These are phyloP conservation scores for Nakazawaea holstii DNA, from an alignment of 805 yeast species.

Conservation along the genomic window DNA sequence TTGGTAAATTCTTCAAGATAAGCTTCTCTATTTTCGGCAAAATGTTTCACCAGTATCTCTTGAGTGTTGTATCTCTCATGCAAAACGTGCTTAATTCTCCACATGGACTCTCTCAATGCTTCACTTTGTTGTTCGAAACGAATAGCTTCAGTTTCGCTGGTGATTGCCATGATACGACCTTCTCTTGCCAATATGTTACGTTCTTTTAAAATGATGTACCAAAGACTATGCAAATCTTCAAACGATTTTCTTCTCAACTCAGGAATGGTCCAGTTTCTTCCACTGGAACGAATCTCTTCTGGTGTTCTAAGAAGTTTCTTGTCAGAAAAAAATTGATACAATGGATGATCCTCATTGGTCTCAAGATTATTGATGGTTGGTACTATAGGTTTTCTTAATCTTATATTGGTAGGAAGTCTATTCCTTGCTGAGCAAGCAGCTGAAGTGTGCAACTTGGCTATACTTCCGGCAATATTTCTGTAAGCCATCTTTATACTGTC, in stretches of 20 bases:
- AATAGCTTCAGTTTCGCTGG: slow-evolving; percentile 10
- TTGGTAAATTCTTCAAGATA: slow-evolving; percentile 54
- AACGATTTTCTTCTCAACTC: slow-evolving; percentile 89
- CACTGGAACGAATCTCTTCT: slow-evolving; percentile 45
- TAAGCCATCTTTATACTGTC: background rate
- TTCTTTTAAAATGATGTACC: slow-evolving; percentile 86
- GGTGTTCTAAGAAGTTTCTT: slow-evolving; percentile 55
- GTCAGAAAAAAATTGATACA: slow-evolving; percentile 85
- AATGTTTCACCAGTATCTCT: slow-evolving; percentile 47
- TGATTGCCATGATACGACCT: slow-evolving; percentile 32
- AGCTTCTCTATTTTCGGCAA: slow-evolving; percentile 35
- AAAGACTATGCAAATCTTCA: slow-evolving; percentile 84
- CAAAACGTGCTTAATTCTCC: slow-evolving; percentile 79
- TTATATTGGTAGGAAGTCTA: slow-evolving; percentile 40
- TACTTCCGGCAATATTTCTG: slow-evolving; percentile 4
- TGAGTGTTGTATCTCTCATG: slow-evolving; percentile 78
- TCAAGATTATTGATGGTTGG: slow-evolving; percentile 73
- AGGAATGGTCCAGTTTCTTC: slow-evolving; percentile 82
- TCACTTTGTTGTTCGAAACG: slow-evolving; percentile 29
- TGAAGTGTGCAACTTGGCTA: slow-evolving; percentile 28
- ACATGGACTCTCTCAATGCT: slow-evolving; percentile 56
- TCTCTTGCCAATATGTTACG: slow-evolving; percentile 78
- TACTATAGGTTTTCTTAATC: slow-evolving; percentile 74
- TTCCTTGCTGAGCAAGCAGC: slow-evolving; percentile 27
- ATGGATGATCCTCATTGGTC: slow-evolving; percentile 81